Base-by-base conservation (phyloP, 345 rosid genomes). In the Eucalyptus sp. region DNA sequence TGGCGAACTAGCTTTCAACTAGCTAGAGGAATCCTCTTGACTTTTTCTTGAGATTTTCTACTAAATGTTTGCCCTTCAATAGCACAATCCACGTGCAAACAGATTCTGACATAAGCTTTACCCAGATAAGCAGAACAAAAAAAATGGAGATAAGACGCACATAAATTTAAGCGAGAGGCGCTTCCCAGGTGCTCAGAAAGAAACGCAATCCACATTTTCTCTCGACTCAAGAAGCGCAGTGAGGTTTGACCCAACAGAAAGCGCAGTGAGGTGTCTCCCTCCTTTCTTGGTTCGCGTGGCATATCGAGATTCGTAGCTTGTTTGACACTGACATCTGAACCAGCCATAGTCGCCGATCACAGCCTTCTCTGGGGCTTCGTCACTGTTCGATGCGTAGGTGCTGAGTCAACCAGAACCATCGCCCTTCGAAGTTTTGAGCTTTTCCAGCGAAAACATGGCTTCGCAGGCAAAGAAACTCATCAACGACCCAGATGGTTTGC, bases 401-500 rank as follows among this genome's bases (percentile, higher is more conserved):
- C 18, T 11, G 83, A 71, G 83, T 10, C 48, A 37, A 76, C 83
- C 27, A 5, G 83, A 76, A 41, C 83, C 46, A 22, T 76, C 83
- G 24, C 27, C 37, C 46, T 22, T 76, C 83, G 83, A 76, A 76
- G 83, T 76, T 71, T 76, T 20, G 83, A 76, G 83, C 83, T 76
- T 76, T 41, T 76, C 24, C 83, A 10, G 46, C 83, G 20, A 41
- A 12, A 18, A 76, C 83, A 89, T 89, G 90, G 33, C 88, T 68
- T 86, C 86, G 4, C 62, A 64, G 49, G 85, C 88, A 22, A 89
- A 86, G 88, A 89, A 89, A 86, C 88, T 89, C 37, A 66, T 89
- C 88, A 86, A 89, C 90, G 80, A 41, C 88, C 66, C 90, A 86
- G 90, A 89, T 86, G 90, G 90, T 89, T 66, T 86, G 85, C 37